Evolutionary conservation across 2,329 filamentous ascomycete species (phyloP), one percentile per base, ranked within the genome.

Genomic region (Leptographium lundbergii): DNA sequence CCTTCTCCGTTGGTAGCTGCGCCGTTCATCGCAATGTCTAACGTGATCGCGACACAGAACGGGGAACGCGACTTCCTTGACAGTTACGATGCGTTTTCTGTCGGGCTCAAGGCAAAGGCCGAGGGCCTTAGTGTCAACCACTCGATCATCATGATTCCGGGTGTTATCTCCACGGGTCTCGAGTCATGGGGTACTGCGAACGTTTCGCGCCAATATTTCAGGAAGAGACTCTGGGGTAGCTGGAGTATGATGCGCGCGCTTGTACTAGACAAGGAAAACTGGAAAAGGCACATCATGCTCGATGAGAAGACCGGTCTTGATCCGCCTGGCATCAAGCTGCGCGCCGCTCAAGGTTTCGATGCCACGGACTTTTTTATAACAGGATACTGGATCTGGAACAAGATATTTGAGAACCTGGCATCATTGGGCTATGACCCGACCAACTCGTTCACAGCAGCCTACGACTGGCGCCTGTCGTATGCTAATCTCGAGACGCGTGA

Each of bases 211-310:
- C 88, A 87, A 61, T 99, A 97, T 73, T 99, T 99, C 72, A 81
- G 94, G 63, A 96, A 95, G 74, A 80, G 94, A 58, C 75, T 99
- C 56, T 99, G 94, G 94, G 94, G 94, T 5, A 96, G 90, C 65
- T 99, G 95, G 94, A 95, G 84, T 63, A 99, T 99, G 94, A 96
- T 99, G 91, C 82, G 87, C 56, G 92, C 94, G 0, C 74, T 99
- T 64, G 89, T 99, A 1, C 74, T 95, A 67, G 94, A 97, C 71
- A 96, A 97, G 57, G 86, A 95, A 32, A 80, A 82, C 39, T 99
- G 94, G 94, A 99, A 96, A 76, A 86, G 78, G 67, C 94, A 99
- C 70, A 89, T 99, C 65, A 97, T 97, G 91, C 80, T 99, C 13
- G 94, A 99, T 72, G 91, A 92, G 70, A 73, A 83, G 45, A 96